Evolutionary conservation across 2,329 filamentous ascomycete genomes (phyloP).

Genomic region (Sporothrix inflata): DNA sequence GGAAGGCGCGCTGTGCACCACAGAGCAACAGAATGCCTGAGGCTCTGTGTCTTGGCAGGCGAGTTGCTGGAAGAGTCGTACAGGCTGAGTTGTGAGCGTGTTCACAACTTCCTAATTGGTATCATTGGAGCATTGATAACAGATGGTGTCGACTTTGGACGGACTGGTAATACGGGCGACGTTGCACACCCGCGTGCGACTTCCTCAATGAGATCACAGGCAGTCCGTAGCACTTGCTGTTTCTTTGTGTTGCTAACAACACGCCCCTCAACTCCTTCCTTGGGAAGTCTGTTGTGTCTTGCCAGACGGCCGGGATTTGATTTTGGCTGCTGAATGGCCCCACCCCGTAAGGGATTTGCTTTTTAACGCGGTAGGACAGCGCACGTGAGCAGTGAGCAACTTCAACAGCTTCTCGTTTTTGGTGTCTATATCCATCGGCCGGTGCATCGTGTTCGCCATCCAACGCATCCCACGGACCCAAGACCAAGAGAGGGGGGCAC

Average conservation of each 20-base stretch:
- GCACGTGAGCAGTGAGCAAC: constrained; percentile 20
- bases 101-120: constrained; percentile 15
- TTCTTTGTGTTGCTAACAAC: not conserved
- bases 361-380: constrained; percentile 7
- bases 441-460: not conserved
- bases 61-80: not conserved
- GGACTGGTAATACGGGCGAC: not conserved
- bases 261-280: not conserved
- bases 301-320: constrained; percentile 30
- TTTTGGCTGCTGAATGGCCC: not conserved
- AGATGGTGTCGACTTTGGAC: constrained; percentile 1
- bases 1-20: constrained; percentile 5
- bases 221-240: not conserved
- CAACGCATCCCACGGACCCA: not conserved
- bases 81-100: not conserved
- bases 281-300: not conserved
- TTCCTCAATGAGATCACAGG: not conserved
- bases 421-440: not conserved
- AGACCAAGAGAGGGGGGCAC: not conserved
- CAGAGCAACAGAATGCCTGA: not conserved
- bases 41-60: constrained; percentile 1
- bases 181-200: not conserved
- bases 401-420: not conserved
- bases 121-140: constrained; percentile 4
- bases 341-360: constrained; percentile 22